Evolutionary conservation across 768 basidiomycete species (phyloP), one percentile per base, ranked within the genome.

Genomic region (Cyclocybe aegerita): DNA sequence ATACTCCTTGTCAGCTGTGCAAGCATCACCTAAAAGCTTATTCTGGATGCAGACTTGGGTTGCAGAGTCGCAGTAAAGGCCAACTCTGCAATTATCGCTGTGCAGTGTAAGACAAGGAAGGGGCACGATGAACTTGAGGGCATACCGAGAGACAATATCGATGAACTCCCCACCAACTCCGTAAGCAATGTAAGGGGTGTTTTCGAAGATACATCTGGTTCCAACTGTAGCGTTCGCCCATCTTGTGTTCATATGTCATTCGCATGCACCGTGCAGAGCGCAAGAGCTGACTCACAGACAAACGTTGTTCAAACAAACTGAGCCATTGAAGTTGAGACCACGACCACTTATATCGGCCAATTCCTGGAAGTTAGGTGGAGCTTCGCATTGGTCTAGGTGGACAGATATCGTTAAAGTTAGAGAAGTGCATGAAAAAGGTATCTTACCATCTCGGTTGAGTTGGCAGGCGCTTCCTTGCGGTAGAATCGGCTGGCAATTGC

Each of bases 381-480:
- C 73, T 60, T 78, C 73, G 60, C 92, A 94, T 69, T 93, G 78
- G 59, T 96, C 93, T 94, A 58, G 0, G 31, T 50, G 9, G 12
- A 5, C n/a, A 46, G 53, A 33, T 17, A 30, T 23, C 23, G 23
- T 23, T 5, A 23, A 16, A 41, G 46, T 46, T 36, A 37, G 17
- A 30, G 40, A 17, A 15, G 52, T 32, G 4, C 32, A 34, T 17
- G 43, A 42, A 34, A 39, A 14, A 31, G 35, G 40, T 11, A 41
- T 60, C 76, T 48, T 52, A 89, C 92, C 90, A 66, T 94, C 92
- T 46, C 92, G 83, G 63, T 93, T 88, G 52, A 94, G 79, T 67
- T 94, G 91, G 70, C 92, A 94, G 29, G 77, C 63, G 54, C 81
- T 85, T 23, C 76, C 84, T 3, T 90, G 82, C 1, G 78, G 48